Conservation (phyloP, 2,329 filamentous ascomycete genomes). For the Pseudogymnoascus sp. region DNA sequence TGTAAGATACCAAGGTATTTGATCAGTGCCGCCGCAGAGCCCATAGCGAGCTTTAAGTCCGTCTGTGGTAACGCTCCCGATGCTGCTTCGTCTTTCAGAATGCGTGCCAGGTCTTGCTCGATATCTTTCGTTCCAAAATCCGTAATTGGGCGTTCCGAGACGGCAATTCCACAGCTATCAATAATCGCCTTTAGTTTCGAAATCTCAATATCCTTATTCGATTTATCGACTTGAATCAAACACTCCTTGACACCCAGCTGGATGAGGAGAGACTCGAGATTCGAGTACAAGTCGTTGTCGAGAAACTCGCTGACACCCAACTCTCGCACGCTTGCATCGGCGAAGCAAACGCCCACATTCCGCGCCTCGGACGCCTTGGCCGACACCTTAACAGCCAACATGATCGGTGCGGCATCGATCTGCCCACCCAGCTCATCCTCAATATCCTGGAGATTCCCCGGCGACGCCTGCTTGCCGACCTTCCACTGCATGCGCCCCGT, state of each 20-base stretch:
- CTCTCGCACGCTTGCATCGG: constrained; percentile 91
- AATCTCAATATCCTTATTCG: constrained; percentile 80
- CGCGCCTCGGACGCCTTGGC: constrained; percentile 79
- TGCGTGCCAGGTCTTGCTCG: constrained; percentile 81
- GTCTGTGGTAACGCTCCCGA: constrained; percentile 74
- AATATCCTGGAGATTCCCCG: constrained; percentile 91
- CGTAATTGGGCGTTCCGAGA: constrained; percentile 65
- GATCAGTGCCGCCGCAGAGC: constrained; percentile 84
- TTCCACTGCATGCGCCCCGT: constrained; percentile 82
- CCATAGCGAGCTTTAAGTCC: constrained; percentile 92
- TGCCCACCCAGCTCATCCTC: constrained; percentile 88
- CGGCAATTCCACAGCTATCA: constrained; percentile 82
- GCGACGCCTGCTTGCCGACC: constrained; percentile 81
- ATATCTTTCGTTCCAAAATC: constrained; percentile 90
- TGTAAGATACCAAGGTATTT: constrained; percentile 88
- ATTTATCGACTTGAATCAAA: constrained; percentile 68
- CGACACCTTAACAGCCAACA: constrained; percentile 86
- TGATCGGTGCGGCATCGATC: constrained; percentile 85
- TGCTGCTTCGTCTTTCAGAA: constrained; percentile 79
- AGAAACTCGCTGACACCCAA: constrained; percentile 94
- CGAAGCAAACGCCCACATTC: constrained; percentile 90
- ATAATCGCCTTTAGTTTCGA: constrained; percentile 81
- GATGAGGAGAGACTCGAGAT: constrained; percentile 92
- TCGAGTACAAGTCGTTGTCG: constrained; percentile 98
- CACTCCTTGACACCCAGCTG: constrained; percentile 95